phyloP scores from a whole-genome alignment of 2,329 filamentous ascomycete species.

The Talaromyces sp. region DNA sequence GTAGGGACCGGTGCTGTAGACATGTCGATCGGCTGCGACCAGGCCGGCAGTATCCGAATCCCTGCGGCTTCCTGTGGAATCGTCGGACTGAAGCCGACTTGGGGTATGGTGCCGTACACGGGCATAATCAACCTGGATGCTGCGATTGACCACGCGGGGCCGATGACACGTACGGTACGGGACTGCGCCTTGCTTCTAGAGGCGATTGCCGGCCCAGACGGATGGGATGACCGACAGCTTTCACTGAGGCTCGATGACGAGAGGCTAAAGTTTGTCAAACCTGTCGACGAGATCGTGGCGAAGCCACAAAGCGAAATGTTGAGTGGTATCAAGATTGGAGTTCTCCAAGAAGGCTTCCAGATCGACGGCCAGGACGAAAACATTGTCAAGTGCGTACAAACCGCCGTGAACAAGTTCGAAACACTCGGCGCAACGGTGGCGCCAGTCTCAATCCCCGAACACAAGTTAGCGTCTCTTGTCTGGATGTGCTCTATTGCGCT shows the following conservation, averaged over 20 bases:
- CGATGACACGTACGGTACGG: not conserved
- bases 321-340: slow-evolving; percentile 4
- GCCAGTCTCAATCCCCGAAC: slow-evolving; percentile 3
- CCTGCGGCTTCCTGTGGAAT: slow-evolving; percentile 31
- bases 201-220: not conserved
- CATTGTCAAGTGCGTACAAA: slow-evolving; percentile 6
- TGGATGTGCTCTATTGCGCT: slow-evolving; percentile 4
- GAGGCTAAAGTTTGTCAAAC: slow-evolving; percentile 3
- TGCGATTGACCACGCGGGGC: not conserved
- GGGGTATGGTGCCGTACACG: not conserved
- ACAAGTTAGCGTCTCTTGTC: slow-evolving; percentile 5
- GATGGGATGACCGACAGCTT: slow-evolving; percentile 1
- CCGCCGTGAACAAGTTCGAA: not conserved
- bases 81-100: slow-evolving; percentile 32
- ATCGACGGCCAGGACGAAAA: slow-evolving; percentile 3
- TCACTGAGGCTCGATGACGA: not conserved
- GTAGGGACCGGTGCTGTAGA: not conserved
- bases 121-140: not conserved
- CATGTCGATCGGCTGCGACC: slow-evolving; percentile 25
- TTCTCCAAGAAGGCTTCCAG: slow-evolving; percentile 8
- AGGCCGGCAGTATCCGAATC: slow-evolving; percentile 30
- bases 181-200: not conserved
- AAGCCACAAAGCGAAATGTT: slow-evolving; percentile 1
- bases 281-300: slow-evolving; percentile 5
- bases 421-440: slow-evolving; percentile 1